Evolutionary conservation across 2,329 filamentous ascomycete species (phyloP).

Genomic region (Colletotrichum abscissum): DNA sequence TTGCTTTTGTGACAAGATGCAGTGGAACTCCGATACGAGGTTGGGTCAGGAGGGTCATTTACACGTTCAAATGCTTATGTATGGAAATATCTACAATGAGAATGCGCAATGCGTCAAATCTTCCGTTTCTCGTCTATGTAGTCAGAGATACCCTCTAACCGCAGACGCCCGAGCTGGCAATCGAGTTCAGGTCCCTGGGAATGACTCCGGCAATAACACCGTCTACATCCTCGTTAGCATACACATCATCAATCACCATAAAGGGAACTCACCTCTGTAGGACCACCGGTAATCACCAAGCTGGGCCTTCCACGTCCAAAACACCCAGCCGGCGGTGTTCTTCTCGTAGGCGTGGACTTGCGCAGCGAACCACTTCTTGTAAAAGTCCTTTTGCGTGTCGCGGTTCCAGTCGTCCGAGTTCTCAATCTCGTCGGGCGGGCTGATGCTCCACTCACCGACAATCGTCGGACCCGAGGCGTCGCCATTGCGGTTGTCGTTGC

Average conservation of each 20-base stretch:
- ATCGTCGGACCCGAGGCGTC: slow-evolving; percentile 56
- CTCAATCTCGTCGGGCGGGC: slow-evolving; percentile 60
- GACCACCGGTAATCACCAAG: slow-evolving; percentile 45
- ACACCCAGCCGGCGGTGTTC: slow-evolving; percentile 63
- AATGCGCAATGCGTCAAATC: background rate
- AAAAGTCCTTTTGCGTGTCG: slow-evolving; percentile 58
- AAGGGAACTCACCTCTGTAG: slow-evolving; percentile 35
- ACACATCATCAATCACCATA: background rate
- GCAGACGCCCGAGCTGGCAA: slow-evolving; percentile 26
- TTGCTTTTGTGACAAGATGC: background rate
- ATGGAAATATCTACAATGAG: background rate
- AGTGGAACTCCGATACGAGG: background rate
- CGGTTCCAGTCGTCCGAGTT: slow-evolving; percentile 55
- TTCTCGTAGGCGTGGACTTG: slow-evolving; percentile 67
- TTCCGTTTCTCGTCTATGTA: background rate
- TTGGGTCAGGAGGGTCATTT: background rate
- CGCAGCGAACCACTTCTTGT: slow-evolving; percentile 66
- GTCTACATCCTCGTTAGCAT: slow-evolving; percentile 13
- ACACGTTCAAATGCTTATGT: background rate
- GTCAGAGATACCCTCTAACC: background rate
- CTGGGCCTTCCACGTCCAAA: slow-evolving; percentile 69
- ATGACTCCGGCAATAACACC: slow-evolving; percentile 30
- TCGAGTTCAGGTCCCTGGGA: slow-evolving; percentile 29
- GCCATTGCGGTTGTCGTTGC: slow-evolving; percentile 55
- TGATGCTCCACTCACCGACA: slow-evolving; percentile 70